Evolutionary conservation across 2,329 filamentous ascomycete species (phyloP).

Genomic region (Talaromyces sp.): DNA sequence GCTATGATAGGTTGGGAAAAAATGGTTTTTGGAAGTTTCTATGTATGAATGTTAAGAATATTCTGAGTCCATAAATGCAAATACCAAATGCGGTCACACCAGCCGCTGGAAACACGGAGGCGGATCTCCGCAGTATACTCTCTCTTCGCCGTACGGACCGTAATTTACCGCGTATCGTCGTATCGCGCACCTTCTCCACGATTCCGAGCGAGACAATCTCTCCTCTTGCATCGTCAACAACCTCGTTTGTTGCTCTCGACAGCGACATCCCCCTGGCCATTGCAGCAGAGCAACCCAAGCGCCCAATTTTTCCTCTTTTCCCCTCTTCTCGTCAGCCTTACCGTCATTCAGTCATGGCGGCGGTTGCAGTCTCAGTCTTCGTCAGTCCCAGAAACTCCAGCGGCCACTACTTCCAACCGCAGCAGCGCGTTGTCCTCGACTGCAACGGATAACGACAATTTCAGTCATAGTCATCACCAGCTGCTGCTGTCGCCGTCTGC

Average conservation of each 20-base stretch:
- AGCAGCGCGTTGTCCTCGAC: background rate
- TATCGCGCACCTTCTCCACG: background rate
- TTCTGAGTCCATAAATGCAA: background rate
- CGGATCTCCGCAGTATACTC: background rate
- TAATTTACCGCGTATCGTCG: background rate
- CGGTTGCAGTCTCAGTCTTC: background rate
- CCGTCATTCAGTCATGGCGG: background rate
- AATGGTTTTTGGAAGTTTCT: too few species aligned
- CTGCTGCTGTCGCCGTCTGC: background rate
- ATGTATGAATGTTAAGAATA: background rate
- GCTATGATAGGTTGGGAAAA: background rate
- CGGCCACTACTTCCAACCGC: background rate
- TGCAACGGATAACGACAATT: background rate
- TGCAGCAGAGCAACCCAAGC: background rate
- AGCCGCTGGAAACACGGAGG: background rate
- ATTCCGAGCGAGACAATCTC: background rate
- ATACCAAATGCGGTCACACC: background rate
- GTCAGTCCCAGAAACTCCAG: background rate
- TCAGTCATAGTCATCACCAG: background rate
- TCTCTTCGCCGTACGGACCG: background rate
- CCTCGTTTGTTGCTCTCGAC: background rate
- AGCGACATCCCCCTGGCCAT: background rate
- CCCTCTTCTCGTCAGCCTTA: background rate
- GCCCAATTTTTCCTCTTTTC: background rate
- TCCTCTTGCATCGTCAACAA: background rate